phyloP scores from a whole-genome alignment of 305 asterid species.

The Fraxinus platypoda region DNA sequence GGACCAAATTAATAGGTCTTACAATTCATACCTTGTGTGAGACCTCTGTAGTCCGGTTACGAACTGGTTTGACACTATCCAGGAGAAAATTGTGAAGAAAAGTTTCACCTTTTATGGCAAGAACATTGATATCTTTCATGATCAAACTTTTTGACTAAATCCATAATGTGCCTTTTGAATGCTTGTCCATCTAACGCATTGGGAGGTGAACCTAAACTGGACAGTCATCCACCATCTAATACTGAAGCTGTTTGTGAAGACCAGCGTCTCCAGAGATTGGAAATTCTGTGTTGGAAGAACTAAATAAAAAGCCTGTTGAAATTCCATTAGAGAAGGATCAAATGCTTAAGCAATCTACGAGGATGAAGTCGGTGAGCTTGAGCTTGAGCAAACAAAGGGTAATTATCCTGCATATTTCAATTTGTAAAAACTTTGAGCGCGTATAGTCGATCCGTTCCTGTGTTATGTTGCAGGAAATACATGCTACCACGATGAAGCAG shows the following conservation, averaged over 20 bases:
- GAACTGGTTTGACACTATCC: constrained; percentile 44
- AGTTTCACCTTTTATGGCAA: constrained; percentile 48
- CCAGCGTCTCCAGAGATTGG: constrained; percentile 71
- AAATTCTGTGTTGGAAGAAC: constrained; percentile 65
- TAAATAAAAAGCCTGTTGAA: constrained; percentile 64
- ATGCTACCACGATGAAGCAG: no score
- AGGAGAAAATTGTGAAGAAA: constrained; percentile 33
- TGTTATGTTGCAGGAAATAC: constrained; percentile 40
- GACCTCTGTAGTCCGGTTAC: constrained; percentile 45
- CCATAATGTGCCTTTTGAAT: constrained; percentile 38
- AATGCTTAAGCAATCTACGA: constrained; percentile 73
- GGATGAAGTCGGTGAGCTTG: constrained; percentile 74
- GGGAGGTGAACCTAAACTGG: constrained; percentile 35
- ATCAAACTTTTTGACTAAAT: constrained; percentile 35
- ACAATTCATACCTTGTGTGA: no score
- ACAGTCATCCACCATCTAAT: constrained; percentile 20
- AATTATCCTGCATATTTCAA: constrained; percentile 20
- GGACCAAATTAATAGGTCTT: no score
- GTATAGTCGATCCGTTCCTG: neutral
- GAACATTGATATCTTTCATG: constrained; percentile 41
- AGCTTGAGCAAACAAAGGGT: constrained; percentile 93
- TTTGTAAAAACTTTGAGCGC: constrained; percentile 1
- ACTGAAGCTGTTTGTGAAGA: constrained; percentile 35
- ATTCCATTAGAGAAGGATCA: constrained; percentile 85
- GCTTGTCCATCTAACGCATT: constrained; percentile 33